Evolutionary conservation across 371 early-diverging fungal genomes (phyloP).

Genomic region (Mortierella sp.): DNA sequence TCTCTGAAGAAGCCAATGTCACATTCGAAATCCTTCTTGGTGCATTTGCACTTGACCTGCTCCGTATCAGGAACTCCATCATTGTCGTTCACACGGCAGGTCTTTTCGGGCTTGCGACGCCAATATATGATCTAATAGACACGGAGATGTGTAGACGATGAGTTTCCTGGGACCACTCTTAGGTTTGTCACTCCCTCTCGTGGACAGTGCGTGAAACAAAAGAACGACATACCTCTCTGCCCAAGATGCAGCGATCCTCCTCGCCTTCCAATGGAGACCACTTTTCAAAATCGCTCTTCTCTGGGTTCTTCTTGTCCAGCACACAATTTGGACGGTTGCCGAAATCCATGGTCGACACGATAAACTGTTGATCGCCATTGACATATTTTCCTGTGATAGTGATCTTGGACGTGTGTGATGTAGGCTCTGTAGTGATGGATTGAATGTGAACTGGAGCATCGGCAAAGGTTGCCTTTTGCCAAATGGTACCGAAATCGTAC

Average conservation of each 20-base stretch:
- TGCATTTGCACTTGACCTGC: conserved; percentile 71
- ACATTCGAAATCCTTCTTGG: conserved; percentile 81
- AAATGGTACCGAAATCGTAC: conserved; percentile 62
- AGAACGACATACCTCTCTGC: conserved; percentile 60
- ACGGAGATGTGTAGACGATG: not conserved
- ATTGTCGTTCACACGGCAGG: conserved; percentile 76
- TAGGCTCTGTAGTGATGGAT: conserved; percentile 69
- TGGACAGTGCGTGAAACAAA: not conserved
- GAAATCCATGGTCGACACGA: conserved; percentile 43
- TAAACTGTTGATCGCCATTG: conserved; percentile 9
- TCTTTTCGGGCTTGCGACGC: conserved; percentile 81
- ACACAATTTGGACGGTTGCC: conserved; percentile 32
- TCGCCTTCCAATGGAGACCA: conserved; percentile 70
- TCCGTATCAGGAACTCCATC: conserved; percentile 67
- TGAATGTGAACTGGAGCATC: conserved; percentile 59
- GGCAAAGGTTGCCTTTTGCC: conserved; percentile 64
- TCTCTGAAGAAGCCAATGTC: conserved; percentile 83
- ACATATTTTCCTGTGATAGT: conserved; percentile 60
- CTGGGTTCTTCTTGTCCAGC: conserved; percentile 59
- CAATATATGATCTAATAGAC: conserved; percentile 63
- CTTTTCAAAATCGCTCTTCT: conserved; percentile 79
- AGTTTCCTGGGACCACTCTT: too few species aligned
- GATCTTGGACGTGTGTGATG: conserved; percentile 66
- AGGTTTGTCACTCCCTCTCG: not conserved
- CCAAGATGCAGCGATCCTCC: conserved; percentile 59